Evolutionary conservation across 164 flowering plant genomes (phyloP), one percentile per base, ranked within the genome.

Genomic region (Annona cherimola): DNA sequence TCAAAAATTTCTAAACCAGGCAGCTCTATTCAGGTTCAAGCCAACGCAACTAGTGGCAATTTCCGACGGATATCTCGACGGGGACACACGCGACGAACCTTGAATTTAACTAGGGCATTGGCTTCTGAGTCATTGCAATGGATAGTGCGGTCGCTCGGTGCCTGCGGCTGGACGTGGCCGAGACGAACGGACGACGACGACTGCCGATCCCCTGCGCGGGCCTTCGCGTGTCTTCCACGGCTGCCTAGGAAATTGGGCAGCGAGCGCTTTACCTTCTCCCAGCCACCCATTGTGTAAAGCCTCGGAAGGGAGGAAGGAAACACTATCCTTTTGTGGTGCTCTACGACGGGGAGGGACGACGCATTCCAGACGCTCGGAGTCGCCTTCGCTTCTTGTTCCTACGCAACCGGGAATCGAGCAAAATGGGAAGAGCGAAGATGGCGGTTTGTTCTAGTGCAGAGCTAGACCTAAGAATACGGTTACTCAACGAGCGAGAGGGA

Each of bases 81-180:
- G n/a, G n/a, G 61, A 57, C 4, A 57, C 6, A 59, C 40, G 20
- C 35, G 66, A 57, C 61, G 16, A 69, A 94, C 99, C 97, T 84
- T 89, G 86, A 87, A 94, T 76, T 78, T 80, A 73, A 86, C 86
- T 14, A 81, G 78, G 39, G 75, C 63, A 77, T 94, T 94, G 63
- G 97, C 89, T 3, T 91, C 97, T 26, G 93, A 90, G 76, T 91
- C 93, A 67, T 92, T 92, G 76, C 94, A 94, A 78, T 71, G 82
- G 70, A 94, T 86, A 66, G 91, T 89, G 66, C 97, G 93, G 62
- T 87, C 81, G 75, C 86, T 81, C 2, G 99, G 97, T 2, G 96
- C 94, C 82, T 89, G 99, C 1, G 99, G 97, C 82, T 85, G 90
- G 62, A 92, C 86, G 2, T 89, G 84, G 11, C 99, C 98, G 59